Conservation (phyloP, 768 basidiomycete species). For the Leccinum barrowsii region DNA sequence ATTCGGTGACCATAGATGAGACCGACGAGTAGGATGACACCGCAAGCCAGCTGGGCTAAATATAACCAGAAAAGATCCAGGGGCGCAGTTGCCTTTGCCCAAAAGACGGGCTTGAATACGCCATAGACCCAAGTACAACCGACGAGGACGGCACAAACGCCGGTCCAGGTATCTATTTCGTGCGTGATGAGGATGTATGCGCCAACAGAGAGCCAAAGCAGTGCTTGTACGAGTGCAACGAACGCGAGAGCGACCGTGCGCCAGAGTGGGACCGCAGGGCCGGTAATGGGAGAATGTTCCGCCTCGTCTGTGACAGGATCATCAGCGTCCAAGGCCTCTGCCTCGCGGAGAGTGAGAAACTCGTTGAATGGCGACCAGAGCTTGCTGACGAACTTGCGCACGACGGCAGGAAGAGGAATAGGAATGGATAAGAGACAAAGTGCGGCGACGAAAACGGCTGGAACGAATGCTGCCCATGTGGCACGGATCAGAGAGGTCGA, state of each 20-base stretch:
- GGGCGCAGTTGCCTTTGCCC: slow-evolving; percentile 55
- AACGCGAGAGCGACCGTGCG: slow-evolving; percentile 54
- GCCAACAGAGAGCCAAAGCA: slow-evolving; percentile 59
- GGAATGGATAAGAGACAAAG: slow-evolving; percentile 39
- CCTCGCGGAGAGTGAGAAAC: slow-evolving; percentile 53
- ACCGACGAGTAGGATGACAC: slow-evolving; percentile 50
- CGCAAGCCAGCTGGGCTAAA: slow-evolving; percentile 42
- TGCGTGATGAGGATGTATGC: slow-evolving; percentile 48
- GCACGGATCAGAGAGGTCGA: slow-evolving; percentile 43
- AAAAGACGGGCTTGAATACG: slow-evolving; percentile 48
- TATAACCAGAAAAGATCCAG: slow-evolving; percentile 63
- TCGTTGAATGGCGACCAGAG: slow-evolving; percentile 31
- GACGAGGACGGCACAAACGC: slow-evolving; percentile 42
- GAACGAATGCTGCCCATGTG: slow-evolving; percentile 49
- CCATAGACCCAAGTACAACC: slow-evolving; percentile 68
- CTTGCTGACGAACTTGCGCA: slow-evolving; percentile 11
- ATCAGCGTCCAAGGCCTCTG: slow-evolving; percentile 43
- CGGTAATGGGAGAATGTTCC: not conserved
- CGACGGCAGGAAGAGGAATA: slow-evolving; percentile 21
- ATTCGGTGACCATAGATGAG: slow-evolving; percentile 49
- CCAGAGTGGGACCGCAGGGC: slow-evolving; percentile 47
- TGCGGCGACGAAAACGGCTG: slow-evolving; percentile 43
- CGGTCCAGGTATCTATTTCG: slow-evolving; percentile 32
- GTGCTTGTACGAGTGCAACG: slow-evolving; percentile 51
- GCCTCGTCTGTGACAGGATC: not conserved